These are phyloP conservation scores for Aphanomyces astaci DNA, from an alignment of 352 stramenopile species.

Conservation along the genomic window DNA sequence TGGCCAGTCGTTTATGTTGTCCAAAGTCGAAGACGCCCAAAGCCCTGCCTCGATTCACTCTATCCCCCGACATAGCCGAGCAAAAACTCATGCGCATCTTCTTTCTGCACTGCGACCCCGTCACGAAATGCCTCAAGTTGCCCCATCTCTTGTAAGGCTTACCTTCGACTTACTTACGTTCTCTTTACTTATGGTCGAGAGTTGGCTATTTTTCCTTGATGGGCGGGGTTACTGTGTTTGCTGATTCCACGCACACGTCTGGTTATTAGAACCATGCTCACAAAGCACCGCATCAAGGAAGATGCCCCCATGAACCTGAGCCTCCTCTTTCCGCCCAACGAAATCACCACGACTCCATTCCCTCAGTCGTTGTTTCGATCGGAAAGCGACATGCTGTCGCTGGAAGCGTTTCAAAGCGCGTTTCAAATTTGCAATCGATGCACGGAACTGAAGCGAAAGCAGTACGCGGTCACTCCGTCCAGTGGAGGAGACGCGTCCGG, in stretches of 20 bases:
- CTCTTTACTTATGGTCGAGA: not conserved
- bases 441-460: slow-evolving; percentile 64
- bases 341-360: slow-evolving; percentile 13
- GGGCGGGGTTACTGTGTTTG: no score
- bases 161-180: not conserved
- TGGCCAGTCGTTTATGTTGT: slow-evolving; percentile 40
- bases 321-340: slow-evolving; percentile 9
- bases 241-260: no score
- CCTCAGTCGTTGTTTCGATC: slow-evolving; percentile 13
- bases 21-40: slow-evolving; percentile 23
- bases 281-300: slow-evolving; percentile 54
- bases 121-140: slow-evolving; percentile 41
- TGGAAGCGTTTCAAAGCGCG: slow-evolving; percentile 75
- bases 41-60: slow-evolving; percentile 27
- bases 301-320: slow-evolving; percentile 31
- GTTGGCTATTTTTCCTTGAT: no score
- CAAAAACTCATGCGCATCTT: slow-evolving; percentile 85
- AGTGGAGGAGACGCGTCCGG: no score
- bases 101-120: slow-evolving; percentile 65
- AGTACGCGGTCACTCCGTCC: slow-evolving; percentile 48
- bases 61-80: slow-evolving; percentile 69
- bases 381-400: slow-evolving; percentile 17
- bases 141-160: slow-evolving; percentile 22
- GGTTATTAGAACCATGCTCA: slow-evolving; percentile 46
- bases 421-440: slow-evolving; percentile 85